Evolutionary conservation across 1,139 yeast species (phyloP).

Genomic region (Protomyces macrosporus): DNA sequence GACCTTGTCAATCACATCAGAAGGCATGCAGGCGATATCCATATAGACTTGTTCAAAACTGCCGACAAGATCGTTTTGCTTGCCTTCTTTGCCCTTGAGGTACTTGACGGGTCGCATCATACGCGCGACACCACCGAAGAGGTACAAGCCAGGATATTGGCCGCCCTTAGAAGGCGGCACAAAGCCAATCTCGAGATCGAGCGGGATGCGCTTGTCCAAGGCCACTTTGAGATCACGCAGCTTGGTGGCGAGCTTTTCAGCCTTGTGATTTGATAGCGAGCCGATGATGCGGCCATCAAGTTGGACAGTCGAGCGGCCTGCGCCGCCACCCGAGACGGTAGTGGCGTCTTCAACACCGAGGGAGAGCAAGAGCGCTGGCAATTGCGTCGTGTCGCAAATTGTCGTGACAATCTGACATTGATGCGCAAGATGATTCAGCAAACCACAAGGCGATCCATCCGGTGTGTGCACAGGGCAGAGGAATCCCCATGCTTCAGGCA

Average conservation of each 20-base stretch:
- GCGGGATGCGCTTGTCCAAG: slow-evolving; percentile 57
- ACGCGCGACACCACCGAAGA: slow-evolving; percentile 88
- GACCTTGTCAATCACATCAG: slow-evolving; percentile 71
- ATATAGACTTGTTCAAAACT: slow-evolving; percentile 97
- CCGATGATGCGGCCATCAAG: slow-evolving; percentile 90
- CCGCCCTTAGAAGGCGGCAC: slow-evolving; percentile 94
- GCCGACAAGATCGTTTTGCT: slow-evolving; percentile 69
- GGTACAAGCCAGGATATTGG: slow-evolving; percentile 91
- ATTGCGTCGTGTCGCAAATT: slow-evolving; percentile 56
- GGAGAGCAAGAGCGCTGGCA: slow-evolving; percentile 61
- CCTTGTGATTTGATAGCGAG: slow-evolving; percentile 89
- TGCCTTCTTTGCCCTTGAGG: slow-evolving; percentile 52
- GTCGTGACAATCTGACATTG: slow-evolving; percentile 84
- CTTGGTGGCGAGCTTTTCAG: slow-evolving; percentile 79
- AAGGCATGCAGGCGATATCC: slow-evolving; percentile 92
- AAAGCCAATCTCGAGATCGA: slow-evolving; percentile 84
- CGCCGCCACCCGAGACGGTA: slow-evolving; percentile 51
- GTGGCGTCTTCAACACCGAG: slow-evolving; percentile 64
- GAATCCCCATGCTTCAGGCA: slow-evolving; percentile 97
- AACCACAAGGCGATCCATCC: slow-evolving; percentile 99
- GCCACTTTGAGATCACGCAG: slow-evolving; percentile 83
- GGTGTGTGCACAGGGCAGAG: slow-evolving; percentile 99
- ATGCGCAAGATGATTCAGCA: slow-evolving; percentile 92
- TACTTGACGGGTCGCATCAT: slow-evolving; percentile 95
- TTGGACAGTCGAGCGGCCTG: slow-evolving; percentile 80